A percentile compares a stretch with the other conserved stretches of the same genome.
Conservation (phyloP, 1,284 basidiomycete species). For the Naganishia albida region DNA sequence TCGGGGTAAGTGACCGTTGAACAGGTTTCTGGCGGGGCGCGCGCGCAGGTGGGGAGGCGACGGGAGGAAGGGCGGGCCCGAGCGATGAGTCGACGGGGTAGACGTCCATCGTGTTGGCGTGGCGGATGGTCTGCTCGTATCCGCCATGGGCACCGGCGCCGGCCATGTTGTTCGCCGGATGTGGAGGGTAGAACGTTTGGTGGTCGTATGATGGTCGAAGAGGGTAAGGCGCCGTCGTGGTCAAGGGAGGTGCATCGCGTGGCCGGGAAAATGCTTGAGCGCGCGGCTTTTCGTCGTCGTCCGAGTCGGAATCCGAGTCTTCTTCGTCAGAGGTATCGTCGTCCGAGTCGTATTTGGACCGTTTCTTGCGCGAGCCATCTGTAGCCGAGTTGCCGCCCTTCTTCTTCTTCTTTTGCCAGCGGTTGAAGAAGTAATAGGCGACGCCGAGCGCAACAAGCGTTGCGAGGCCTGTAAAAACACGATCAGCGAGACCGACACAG, state of each 20-base stretch:
- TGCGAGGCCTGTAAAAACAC: background rate
- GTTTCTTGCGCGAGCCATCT: background rate
- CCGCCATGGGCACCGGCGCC: background rate
- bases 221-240: background rate
- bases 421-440: slow-evolving; percentile 5
- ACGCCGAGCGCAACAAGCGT: background rate
- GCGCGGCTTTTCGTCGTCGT: slow-evolving; percentile 1
- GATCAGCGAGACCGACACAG: background rate
- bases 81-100: slow-evolving; percentile 4
- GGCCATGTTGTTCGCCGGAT: background rate
- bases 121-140: background rate
- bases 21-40: background rate
- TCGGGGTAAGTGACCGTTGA: background rate
- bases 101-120: slow-evolving; percentile 1
- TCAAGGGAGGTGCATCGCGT: background rate
- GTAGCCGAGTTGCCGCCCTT: background rate
- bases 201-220: too few relatives aligned
- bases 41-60: background rate
- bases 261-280: background rate
- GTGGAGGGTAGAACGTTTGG: background rate
- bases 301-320: background rate
- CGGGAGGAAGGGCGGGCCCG: background rate
- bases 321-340: background rate
- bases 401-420: slow-evolving; percentile 9
- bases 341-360: background rate